A percentile compares a stretch with the other conserved stretches of the same genome.
Evolutionary conservation across 176 grass and related monocot species (phyloP).

Genomic region (Echinochloa phyllopogon): DNA sequence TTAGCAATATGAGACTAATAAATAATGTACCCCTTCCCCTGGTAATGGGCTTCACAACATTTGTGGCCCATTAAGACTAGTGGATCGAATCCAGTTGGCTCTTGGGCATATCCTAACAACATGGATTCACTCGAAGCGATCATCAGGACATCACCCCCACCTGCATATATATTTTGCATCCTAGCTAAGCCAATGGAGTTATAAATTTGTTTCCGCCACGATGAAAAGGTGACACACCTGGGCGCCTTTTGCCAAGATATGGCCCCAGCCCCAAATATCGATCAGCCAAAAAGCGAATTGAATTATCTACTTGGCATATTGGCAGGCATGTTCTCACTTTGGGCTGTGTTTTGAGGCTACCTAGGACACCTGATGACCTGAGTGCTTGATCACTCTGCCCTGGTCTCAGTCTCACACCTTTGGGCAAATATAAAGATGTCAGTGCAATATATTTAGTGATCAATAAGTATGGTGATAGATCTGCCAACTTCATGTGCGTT

Average conservation of each 20-base stretch:
- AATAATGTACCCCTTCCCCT: too few relatives aligned
- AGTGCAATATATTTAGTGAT: too few relatives aligned
- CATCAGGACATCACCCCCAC: not conserved
- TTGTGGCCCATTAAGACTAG: too few relatives aligned
- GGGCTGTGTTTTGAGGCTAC: not conserved
- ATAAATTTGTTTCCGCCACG: not conserved
- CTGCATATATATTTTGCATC: not conserved
- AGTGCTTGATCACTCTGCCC: not conserved
- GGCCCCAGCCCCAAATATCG: not conserved
- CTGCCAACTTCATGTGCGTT: too few relatives aligned
- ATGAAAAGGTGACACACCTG: not conserved
- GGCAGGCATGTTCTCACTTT: not conserved
- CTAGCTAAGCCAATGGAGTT: not conserved
- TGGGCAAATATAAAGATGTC: not conserved
- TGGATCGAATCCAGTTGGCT: too few relatives aligned
- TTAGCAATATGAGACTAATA: too few relatives aligned
- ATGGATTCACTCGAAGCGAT: not conserved
- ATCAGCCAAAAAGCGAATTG: not conserved
- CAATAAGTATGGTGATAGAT: too few relatives aligned
- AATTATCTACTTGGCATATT: not conserved
- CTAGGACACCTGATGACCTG: not conserved
- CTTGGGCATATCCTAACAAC: too few relatives aligned
- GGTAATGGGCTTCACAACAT: too few relatives aligned
- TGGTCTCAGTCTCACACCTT: not conserved
- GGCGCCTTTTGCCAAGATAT: constrained; percentile 7